Conservation (phyloP, 2,329 filamentous ascomycete genomes). For the Penicillium sp. region DNA sequence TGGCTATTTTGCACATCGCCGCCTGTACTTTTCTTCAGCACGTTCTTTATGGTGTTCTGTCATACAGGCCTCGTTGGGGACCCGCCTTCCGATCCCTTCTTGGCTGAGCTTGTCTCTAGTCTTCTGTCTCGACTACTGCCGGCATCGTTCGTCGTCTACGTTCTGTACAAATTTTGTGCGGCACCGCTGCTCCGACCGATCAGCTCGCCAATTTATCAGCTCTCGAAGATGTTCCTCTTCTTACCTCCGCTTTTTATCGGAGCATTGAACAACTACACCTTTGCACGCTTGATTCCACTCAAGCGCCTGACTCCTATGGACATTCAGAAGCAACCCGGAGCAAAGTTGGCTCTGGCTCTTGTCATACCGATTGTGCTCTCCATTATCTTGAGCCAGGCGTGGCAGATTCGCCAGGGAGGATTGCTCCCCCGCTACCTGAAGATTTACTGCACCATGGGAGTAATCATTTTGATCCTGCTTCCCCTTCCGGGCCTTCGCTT, state of each 20-base stretch:
- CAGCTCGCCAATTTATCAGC: conserved; percentile 61
- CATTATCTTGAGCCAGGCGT: conserved; percentile 75
- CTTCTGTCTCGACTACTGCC: conserved; percentile 82
- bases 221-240: conserved; percentile 90
- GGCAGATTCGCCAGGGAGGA: conserved; percentile 82
- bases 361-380: conserved; percentile 70
- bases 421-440: conserved; percentile 75
- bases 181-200: conserved; percentile 70
- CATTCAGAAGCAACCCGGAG: conserved; percentile 83
- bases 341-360: conserved; percentile 75
- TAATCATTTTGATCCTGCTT: conserved; percentile 69
- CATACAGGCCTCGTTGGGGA: conserved; percentile 90
- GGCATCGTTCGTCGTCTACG: conserved; percentile 81
- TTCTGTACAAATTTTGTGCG: conserved; percentile 82
- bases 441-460: conserved; percentile 70
- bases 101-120: conserved; percentile 72
- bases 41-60: conserved; percentile 81
- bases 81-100: conserved; percentile 68
- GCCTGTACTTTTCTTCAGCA: conserved; percentile 78
- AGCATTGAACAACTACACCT: conserved; percentile 90
- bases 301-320: conserved; percentile 89
- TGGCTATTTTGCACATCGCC: conserved; percentile 81
- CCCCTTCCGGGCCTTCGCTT: conserved; percentile 75
- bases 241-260: conserved; percentile 89
- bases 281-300: conserved; percentile 84